Base-by-base conservation (phyloP, 192 early-diverging fungal genomes). In the Spizellomyces sp. region DNA sequence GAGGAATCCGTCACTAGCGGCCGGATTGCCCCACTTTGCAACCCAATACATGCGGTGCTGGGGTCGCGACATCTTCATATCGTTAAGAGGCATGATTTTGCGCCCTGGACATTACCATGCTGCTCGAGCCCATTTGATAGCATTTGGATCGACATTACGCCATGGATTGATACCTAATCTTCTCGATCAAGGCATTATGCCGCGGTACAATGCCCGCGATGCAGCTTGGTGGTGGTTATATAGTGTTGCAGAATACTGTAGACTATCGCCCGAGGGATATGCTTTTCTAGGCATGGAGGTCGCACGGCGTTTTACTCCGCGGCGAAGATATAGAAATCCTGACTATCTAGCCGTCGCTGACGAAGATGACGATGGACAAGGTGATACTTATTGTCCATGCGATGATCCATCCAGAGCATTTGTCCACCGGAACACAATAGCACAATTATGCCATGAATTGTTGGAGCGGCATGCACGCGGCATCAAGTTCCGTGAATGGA, bases 61-160 rank as follows among this genome's bases (percentile, higher is more conserved):
- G 98, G 98, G 98, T n/a, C 89, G 98, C 55, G 98, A 99, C 83
- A 91, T 97, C 44, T 96, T 98, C 75, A 95, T 99, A 66, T 83
- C 93, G 7, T 77, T 99, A 5, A 84, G 89, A 5, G 98, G 98
- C 5, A 76, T 95, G 44, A 81, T 96, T 41, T 66, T 99, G 58
- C 79, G 88, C 6, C 92, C 94, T 10, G 95, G 95, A 8, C 86
- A 94, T 62, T 93, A 79, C 71, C 82, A 91, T 17, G 95, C 88
- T 0, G 98, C 98, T 10, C 83, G 85, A 48, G 81, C 80, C 0
- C 98, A 99, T 56, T 84, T 99, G 17, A 69, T 99, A 64, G 89
- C 91, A 4, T 98, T 99, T 83, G 98, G 93, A 6, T 90, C 90
- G 52, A 93, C 91, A 21, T 79, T 99, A 8, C 90, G 91, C 62